A percentile compares a stretch with the other conserved stretches of the same genome.
Conservation (phyloP, 1,139 yeast species). For the Spencermartinsiella ligniputridi region DNA sequence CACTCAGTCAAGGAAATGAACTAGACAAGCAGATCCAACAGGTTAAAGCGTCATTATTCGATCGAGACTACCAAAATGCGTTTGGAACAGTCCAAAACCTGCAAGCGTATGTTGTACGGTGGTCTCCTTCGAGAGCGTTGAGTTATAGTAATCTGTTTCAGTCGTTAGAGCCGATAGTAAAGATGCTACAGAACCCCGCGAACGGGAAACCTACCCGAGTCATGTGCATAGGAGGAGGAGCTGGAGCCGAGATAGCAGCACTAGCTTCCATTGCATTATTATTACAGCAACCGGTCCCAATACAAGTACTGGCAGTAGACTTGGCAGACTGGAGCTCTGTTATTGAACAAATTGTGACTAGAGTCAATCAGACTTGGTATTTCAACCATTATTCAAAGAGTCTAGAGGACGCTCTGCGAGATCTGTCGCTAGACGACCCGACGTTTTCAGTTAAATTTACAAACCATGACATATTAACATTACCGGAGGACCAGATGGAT, state of each 20-base stretch:
- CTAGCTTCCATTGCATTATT: slow-evolving; percentile 49
- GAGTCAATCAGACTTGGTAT: slow-evolving; percentile 33
- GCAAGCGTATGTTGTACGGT: slow-evolving; percentile 72
- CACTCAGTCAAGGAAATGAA: slow-evolving; percentile 19
- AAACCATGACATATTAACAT: slow-evolving; percentile 44
- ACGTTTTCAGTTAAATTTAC: slow-evolving; percentile 44
- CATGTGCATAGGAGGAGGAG: slow-evolving; percentile 82
- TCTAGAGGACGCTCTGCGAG: slow-evolving; percentile 14
- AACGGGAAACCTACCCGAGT: slow-evolving; percentile 34
- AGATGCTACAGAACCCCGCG: slow-evolving; percentile 1
- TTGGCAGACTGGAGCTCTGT: slow-evolving; percentile 73
- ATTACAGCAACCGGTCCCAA: neutral
- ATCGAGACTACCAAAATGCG: slow-evolving; percentile 66
- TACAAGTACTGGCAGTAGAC: slow-evolving; percentile 55
- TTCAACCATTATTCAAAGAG: slow-evolving; percentile 16
- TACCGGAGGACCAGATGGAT: slow-evolving; percentile 25
- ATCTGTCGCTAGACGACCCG: slow-evolving; percentile 11
- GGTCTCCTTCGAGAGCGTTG: slow-evolving; percentile 82
- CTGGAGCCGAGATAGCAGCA: slow-evolving; percentile 78
- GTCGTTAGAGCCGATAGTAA: slow-evolving; percentile 13
- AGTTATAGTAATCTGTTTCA: slow-evolving; percentile 66
- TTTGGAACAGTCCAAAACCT: slow-evolving; percentile 61
- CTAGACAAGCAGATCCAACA: slow-evolving; percentile 44
- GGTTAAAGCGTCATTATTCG: slow-evolving; percentile 65
- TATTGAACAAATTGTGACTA: slow-evolving; percentile 40